Evolutionary conservation across 192 early-diverging fungal genomes (phyloP).

Genomic region (Jimgerdemannia lactiflua): DNA sequence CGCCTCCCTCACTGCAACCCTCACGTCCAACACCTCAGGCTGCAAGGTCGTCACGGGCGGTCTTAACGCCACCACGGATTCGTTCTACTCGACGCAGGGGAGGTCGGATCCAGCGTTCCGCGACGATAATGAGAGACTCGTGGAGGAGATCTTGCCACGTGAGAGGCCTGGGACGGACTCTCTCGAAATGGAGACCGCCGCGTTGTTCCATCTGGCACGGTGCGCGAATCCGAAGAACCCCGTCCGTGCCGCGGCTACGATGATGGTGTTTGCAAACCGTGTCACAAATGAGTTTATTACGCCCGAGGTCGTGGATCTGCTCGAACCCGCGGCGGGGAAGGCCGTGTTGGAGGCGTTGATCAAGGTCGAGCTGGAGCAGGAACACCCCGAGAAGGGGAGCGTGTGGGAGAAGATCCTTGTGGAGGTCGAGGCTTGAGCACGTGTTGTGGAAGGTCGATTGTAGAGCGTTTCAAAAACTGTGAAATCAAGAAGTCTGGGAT

Average conservation of each 20-base stretch:
- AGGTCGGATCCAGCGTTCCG: slow-evolving; percentile 66
- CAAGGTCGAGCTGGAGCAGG: slow-evolving; percentile 31
- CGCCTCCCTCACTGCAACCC: slow-evolving; percentile 30
- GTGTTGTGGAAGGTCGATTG: too few species aligned
- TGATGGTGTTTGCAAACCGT: slow-evolving; percentile 85
- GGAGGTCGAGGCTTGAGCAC: too few species aligned
- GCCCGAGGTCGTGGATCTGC: slow-evolving; percentile 40
- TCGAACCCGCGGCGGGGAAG: slow-evolving; percentile 56
- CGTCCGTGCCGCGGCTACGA: slow-evolving; percentile 71
- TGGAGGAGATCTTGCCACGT: slow-evolving; percentile 38
- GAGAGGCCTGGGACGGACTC: slow-evolving; percentile 49
- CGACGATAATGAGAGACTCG: slow-evolving; percentile 71
- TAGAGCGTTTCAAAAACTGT: too few species aligned
- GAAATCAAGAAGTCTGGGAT: too few species aligned
- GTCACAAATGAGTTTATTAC: slow-evolving; percentile 64
- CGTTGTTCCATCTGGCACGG: slow-evolving; percentile 78
- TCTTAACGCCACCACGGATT: slow-evolving; percentile 73
- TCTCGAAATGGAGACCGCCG: slow-evolving; percentile 89
- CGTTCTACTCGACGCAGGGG: slow-evolving; percentile 88
- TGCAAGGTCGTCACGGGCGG: slow-evolving; percentile 43
- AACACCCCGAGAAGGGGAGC: slow-evolving; percentile 32
- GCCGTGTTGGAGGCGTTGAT: slow-evolving; percentile 64
- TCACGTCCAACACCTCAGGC: slow-evolving; percentile 1
- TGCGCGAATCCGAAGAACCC: slow-evolving; percentile 36
- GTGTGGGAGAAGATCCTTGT: slow-evolving; percentile 26